Base-by-base conservation (phyloP, 169 alveolate genomes). In the Cryptosporidium parvum region DNA sequence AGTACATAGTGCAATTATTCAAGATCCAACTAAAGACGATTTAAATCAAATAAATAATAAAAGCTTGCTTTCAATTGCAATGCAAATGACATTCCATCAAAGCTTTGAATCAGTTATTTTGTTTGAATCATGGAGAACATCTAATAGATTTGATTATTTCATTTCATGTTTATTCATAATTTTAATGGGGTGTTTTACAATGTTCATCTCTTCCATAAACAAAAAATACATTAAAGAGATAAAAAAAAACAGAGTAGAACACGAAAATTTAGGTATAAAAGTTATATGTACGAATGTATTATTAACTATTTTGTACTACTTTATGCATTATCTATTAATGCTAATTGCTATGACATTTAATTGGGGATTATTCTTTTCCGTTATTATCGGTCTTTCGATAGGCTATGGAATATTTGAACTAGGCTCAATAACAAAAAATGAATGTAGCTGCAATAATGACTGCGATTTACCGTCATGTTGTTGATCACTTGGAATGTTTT, bases 61-160 rank as follows among this genome's bases (percentile, higher is more conserved):
- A 73, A 39, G 86, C 33, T 0, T 73, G 26, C 12, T 62, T 37
- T 80, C 89, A 23, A 44, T 65, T 12, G 44, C 75, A 26, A 80
- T 80, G 89, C 89, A 80, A 35, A 80, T 80, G 89, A 67, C 75
- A 2, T 80, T 80, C 23, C 75, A 80, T 45, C 89, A 80, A 18
- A 80, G 75, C 42, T 80, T 44, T 65, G 75, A 80, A 62, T 59
- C 89, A 4, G 56, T 59, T 12, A 80, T 80, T 42, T 80, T 80
- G 70, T 80, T 80, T 42, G 89, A 80, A 18, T 45, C 42, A 10
- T 80, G 89, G 89, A 80, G 42, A 62, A 80, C 89, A 26, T 48
- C 52, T n/a, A 80, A 80, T 29, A 4, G 26, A 23, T 23, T 65
- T 14, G 75, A 59, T 7, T 80, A 80, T 42, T 80, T 80, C 1